Evolutionary conservation across 1,284 basidiomycete species (phyloP), one percentile per base, ranked within the genome.

Genomic region (Tetrapyrgos nigripes): DNA sequence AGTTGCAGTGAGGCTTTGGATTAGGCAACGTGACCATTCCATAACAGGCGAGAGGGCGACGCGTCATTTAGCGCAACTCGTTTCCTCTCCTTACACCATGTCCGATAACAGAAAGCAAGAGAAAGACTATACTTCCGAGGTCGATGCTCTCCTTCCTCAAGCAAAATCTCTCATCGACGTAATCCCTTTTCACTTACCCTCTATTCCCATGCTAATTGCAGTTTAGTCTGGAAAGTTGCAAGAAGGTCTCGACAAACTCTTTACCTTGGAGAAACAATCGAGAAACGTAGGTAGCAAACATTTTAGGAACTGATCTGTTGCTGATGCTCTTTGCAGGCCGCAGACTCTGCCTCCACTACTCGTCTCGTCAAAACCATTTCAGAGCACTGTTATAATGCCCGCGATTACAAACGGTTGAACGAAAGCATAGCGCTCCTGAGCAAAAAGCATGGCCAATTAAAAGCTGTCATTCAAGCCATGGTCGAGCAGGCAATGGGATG

Each of bases 371-470:
- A 89, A 70, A 82, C 89, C 31, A 83, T 92, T 58, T 78, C 86
- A 26, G 83, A 89, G 63, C 81, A 94, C 61, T 84, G 84, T 62
- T 94, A 94, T 73, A 79, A 90, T 62, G 85, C 86, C 23, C 84
- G 82, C 57, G 83, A 96, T 67, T 88, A 88, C 66, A 75, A 82
- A 26, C 79, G 86, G 28, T 80, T 97, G 58, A 96, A 94, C 71
- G 78, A 83, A 6, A 90, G 87, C 62, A 83, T 97, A 58, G 85
- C 81, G 24, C 62, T 88, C 17, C 79, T 98, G 64, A 91, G 89
- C 75, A 98, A 97, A 84, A 99, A 98, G 74, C 97, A 99, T 76
- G 97, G 97, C 0, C 97, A 99, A 72, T 80, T 99, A 62, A 97
- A 98, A 73, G 92, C 86, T 61, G 92, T 90, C 0, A 89, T 96